phyloP scores from a whole-genome alignment of 2,329 filamentous ascomycete genomes.

The Tricladium varicosporioides region DNA sequence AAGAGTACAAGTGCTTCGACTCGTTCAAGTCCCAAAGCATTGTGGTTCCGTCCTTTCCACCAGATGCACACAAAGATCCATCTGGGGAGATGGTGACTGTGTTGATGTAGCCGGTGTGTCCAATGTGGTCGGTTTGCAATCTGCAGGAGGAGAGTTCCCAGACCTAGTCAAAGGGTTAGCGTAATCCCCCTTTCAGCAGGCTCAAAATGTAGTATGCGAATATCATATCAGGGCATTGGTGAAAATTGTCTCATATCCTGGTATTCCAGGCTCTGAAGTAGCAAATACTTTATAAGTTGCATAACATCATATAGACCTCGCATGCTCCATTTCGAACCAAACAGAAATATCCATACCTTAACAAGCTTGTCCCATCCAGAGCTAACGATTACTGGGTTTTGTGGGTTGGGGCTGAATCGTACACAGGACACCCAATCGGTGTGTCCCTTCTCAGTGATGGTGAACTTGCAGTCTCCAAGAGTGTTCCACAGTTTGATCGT shows the following conservation, averaged over 20 bases:
- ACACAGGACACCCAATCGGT: conserved; percentile 99
- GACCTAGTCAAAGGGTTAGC: conserved; percentile 58
- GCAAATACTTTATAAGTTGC: conserved; percentile 95
- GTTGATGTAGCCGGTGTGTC: conserved; percentile 99
- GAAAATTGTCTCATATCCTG: conserved; percentile 97
- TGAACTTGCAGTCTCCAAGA: conserved; percentile 99
- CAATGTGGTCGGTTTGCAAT: conserved; percentile 99
- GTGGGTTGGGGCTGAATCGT: conserved; percentile 98
- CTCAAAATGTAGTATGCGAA: conserved; percentile 21
- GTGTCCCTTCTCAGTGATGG: conserved; percentile 99
- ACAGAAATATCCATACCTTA: conserved; percentile 71
- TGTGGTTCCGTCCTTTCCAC: conserved; percentile 99
- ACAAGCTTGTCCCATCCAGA: conserved; percentile 99
- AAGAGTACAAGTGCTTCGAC: conserved; percentile 99
- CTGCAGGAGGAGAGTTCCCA: conserved; percentile 99
- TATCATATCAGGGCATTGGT: conserved; percentile 76
- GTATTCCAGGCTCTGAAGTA: conserved; percentile 94
- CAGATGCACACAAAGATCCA: conserved; percentile 97
- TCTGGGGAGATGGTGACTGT: conserved; percentile 99
- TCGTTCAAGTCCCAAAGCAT: conserved; percentile 99
- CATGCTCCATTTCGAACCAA: conserved; percentile 21
- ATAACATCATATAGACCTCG: conserved; percentile 79
- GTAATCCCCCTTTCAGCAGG: conserved; percentile 5
- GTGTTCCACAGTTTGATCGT: conserved; percentile 99
- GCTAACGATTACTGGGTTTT: conserved; percentile 99